phyloP scores from a whole-genome alignment of 495 filamentous ascomycete genomes.

The Penicillium steckii region DNA sequence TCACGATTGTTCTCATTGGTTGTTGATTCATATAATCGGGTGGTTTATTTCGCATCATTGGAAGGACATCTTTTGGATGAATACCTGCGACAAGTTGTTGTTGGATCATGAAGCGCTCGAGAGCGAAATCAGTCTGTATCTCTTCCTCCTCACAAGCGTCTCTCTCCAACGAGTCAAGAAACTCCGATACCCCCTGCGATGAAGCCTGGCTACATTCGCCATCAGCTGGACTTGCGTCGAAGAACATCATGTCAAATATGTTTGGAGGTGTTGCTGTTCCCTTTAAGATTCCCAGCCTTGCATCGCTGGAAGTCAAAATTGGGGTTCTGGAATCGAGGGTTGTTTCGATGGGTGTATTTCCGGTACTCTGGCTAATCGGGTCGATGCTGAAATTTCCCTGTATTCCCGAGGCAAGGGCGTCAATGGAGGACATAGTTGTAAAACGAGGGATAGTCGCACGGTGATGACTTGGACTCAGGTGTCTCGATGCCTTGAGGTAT shows the following conservation, averaged over 20 bases:
- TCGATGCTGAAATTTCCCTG: too few species aligned
- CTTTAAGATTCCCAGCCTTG: not conserved
- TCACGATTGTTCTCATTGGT: not conserved
- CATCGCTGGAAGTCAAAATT: too few species aligned
- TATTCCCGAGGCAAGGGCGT: too few species aligned
- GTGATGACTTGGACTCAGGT: too few species aligned
- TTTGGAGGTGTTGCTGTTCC: not conserved
- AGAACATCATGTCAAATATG: not conserved
- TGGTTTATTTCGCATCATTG: not conserved
- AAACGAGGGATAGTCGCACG: too few species aligned
- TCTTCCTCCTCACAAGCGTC: not conserved
- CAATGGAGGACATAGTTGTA: too few species aligned
- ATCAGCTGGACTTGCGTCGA: not conserved
- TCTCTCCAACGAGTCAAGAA: not conserved
- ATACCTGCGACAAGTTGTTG: not conserved
- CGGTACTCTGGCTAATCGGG: too few species aligned
- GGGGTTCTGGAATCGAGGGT: too few species aligned
- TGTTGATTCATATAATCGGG: too few species aligned
- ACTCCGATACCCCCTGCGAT: not conserved
- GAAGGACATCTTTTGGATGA: not conserved
- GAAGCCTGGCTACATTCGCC: not conserved
- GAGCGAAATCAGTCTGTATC: not conserved
- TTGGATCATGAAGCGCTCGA: not conserved
- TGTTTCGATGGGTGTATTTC: too few species aligned
- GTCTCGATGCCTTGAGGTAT: too few species aligned